These are phyloP conservation scores for Fusarium napiforme DNA, from an alignment of 2,329 filamentous ascomycete species.

Conservation along the genomic window DNA sequence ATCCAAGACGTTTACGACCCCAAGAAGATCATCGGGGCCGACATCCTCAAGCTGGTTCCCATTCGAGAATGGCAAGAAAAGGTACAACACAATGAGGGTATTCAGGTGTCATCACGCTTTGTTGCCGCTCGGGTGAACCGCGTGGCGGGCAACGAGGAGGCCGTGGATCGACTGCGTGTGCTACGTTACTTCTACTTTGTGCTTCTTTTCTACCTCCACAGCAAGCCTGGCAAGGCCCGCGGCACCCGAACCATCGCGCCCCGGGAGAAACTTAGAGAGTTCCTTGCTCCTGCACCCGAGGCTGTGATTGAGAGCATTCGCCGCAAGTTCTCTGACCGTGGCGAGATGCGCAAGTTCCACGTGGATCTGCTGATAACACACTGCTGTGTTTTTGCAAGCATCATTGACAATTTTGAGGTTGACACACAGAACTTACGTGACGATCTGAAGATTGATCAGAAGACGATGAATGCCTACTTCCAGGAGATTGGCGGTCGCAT, in stretches of 20 bases:
- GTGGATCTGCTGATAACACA: slow-evolving; percentile 78
- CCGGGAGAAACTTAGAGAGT: slow-evolving; percentile 69
- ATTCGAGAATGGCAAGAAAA: slow-evolving; percentile 80
- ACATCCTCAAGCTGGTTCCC: slow-evolving; percentile 74
- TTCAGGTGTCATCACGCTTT: slow-evolving; percentile 69
- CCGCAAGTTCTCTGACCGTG: slow-evolving; percentile 73
- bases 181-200: slow-evolving; percentile 70
- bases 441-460: slow-evolving; percentile 78
- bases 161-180: slow-evolving; percentile 64
- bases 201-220: slow-evolving; percentile 62
- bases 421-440: slow-evolving; percentile 76
- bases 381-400: slow-evolving; percentile 75
- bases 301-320: slow-evolving; percentile 73
- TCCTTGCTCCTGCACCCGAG: slow-evolving; percentile 68
- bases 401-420: slow-evolving; percentile 78
- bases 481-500: slow-evolving; percentile 79
- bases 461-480: slow-evolving; percentile 77
- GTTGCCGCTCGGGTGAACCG: slow-evolving; percentile 71
- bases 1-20: slow-evolving; percentile 79
- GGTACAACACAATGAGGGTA: slow-evolving; percentile 66
- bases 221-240: slow-evolving; percentile 59
- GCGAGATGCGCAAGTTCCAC: slow-evolving; percentile 76
- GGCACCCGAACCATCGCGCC: slow-evolving; percentile 65
- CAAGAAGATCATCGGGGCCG: slow-evolving; percentile 72
- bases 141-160: slow-evolving; percentile 64